Evolutionary conservation across 2,329 filamentous ascomycete species (phyloP).

Genomic region (Lachnellula subtilissima): DNA sequence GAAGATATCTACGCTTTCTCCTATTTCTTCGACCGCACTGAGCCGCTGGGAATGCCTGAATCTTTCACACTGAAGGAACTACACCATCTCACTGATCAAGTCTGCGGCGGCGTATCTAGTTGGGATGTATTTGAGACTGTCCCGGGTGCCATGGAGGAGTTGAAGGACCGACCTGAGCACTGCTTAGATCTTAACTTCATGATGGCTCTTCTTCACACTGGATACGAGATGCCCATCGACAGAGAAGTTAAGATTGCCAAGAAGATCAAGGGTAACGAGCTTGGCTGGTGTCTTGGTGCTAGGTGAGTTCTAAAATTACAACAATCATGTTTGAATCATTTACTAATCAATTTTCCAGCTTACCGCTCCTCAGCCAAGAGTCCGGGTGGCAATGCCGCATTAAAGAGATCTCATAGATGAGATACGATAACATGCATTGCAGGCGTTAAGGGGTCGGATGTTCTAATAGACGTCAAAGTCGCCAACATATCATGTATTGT

Average conservation of each 20-base stretch:
- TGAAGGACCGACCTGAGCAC: slow-evolving; percentile 78
- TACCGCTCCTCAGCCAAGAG: slow-evolving; percentile 73
- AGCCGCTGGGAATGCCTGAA: slow-evolving; percentile 95
- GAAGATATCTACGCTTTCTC: slow-evolving; percentile 97
- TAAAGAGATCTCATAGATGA: slow-evolving; percentile 61
- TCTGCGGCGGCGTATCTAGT: slow-evolving; percentile 70
- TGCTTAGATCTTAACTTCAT: slow-evolving; percentile 97
- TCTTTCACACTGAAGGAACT: slow-evolving; percentile 90
- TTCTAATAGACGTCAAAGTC: background rate
- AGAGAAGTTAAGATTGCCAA: slow-evolving; percentile 97
- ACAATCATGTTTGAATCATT: background rate
- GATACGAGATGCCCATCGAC: slow-evolving; percentile 96
- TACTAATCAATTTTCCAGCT: slow-evolving; percentile 49
- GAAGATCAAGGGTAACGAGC: slow-evolving; percentile 95
- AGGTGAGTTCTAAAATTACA: slow-evolving; percentile 55
- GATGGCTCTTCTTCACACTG: slow-evolving; percentile 85
- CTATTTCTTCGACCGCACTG: slow-evolving; percentile 95
- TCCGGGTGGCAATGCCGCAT: slow-evolving; percentile 91
- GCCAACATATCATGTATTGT: background rate
- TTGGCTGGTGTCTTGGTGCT: slow-evolving; percentile 96
- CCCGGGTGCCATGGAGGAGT: slow-evolving; percentile 72
- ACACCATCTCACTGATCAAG: slow-evolving; percentile 75
- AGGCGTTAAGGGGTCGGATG: slow-evolving; percentile 17
- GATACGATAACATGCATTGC: slow-evolving; percentile 19
- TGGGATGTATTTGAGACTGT: slow-evolving; percentile 81